Evolutionary conservation across 2,329 filamentous ascomycete species (phyloP).

Genomic region (Penicillium aurantiogriseum): DNA sequence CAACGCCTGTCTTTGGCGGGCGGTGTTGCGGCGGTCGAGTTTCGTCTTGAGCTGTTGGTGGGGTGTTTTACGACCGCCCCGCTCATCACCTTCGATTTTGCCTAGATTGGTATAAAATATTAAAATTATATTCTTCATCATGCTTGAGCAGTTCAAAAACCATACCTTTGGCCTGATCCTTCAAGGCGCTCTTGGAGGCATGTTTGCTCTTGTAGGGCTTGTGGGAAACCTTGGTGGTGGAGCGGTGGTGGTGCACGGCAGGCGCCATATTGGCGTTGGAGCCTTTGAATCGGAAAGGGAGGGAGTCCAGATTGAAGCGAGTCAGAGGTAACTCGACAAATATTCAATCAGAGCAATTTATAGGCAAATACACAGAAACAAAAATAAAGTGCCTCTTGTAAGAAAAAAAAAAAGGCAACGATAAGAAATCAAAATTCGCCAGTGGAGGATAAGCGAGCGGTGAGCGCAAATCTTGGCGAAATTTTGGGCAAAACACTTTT

Average conservation of each 20-base stretch:
- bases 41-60: constrained; percentile 98
- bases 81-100: constrained; percentile 71
- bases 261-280: constrained; percentile 69
- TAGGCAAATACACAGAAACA: background rate
- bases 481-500: constrained; percentile 33
- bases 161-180: constrained; percentile 79
- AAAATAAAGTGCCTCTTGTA: constrained; percentile 5
- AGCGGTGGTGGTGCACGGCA: constrained; percentile 76
- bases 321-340: background rate
- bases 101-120: constrained; percentile 51
- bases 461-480: constrained; percentile 38
- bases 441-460: constrained; percentile 39
- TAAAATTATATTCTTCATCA: background rate
- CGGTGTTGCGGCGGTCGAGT: constrained; percentile 90
- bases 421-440: constrained; percentile 37
- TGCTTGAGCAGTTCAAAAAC: background rate
- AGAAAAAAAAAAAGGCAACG: constrained; percentile 18
- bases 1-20: constrained; percentile 79
- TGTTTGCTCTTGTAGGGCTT: constrained; percentile 93
- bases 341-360: constrained; percentile 2
- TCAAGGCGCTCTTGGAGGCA: constrained; percentile 80
- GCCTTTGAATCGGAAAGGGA: constrained; percentile 86
- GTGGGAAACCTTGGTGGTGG: constrained; percentile 82
- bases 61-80: constrained; percentile 75
- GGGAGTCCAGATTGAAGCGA: constrained; percentile 47